Percentiles rank a stretch among this genome's conserved stretches.
Conservation (phyloP, 148 eudicot genomes). For the Amaranthus hypochondriacus region DNA sequence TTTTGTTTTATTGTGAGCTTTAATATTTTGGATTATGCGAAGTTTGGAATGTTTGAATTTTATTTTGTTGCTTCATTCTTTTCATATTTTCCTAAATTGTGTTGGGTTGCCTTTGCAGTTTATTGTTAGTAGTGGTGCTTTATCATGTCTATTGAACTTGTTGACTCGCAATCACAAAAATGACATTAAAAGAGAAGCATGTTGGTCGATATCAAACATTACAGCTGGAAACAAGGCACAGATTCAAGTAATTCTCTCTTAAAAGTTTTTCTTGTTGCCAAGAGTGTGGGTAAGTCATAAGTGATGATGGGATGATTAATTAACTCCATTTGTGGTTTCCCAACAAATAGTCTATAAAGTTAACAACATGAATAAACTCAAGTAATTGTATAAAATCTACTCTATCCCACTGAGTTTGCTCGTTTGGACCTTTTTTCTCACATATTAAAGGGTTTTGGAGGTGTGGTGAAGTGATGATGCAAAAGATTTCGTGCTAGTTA, state of each 20-base stretch:
- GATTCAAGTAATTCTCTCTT: constrained; percentile 42
- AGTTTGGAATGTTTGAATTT: neutral
- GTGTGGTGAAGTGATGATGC: no score
- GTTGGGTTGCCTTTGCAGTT: constrained; percentile 28
- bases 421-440: no score
- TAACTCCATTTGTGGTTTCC: no score
- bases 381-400: no score
- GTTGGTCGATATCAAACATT: constrained; percentile 73
- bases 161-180: constrained; percentile 64
- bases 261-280: no score
- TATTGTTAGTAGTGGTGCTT: constrained; percentile 54
- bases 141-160: constrained; percentile 47
- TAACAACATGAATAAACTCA: no score
- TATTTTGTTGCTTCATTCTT: neutral
- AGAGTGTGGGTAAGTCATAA: no score
- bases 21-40: neutral
- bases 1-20: neutral
- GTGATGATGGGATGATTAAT: no score
- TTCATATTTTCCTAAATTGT: constrained; percentile 1
- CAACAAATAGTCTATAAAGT: no score
- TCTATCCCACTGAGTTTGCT: no score
- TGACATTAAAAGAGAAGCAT: constrained; percentile 78
- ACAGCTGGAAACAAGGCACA: constrained; percentile 71
- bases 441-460: no score
- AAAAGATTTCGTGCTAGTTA: no score